Evolutionary conservation across 176 grass and related monocot species (phyloP), one percentile per base, ranked within the genome.

Genomic region (Thalia dealbata): DNA sequence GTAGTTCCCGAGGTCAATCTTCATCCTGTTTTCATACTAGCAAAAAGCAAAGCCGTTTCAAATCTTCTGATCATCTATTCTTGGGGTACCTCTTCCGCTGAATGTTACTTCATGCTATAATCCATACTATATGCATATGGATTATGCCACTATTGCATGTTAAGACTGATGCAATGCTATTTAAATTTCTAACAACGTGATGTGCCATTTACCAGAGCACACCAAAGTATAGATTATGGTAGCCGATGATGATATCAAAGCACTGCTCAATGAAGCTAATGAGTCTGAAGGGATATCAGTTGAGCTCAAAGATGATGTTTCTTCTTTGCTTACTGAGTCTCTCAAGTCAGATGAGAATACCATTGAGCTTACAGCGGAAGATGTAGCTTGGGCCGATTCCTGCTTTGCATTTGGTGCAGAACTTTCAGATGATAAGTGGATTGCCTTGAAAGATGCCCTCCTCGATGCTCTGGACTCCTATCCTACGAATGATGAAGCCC

Each of bases 341-440:
- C 86, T 87, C 12, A 42, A 66, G 81, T 82, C 81, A 63, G 75
- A 75, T 55, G 76, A 84, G 32, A 88, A 90, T 63, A 64, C 44
- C 38, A 61, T 70, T n/a, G 78, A 88, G 73, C 52, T 81, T 54
- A 80, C 89, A 70, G 82, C 75, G 0, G 84, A 90, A 61, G 93
- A 97, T 46, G 81, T 84, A 78, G 86, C 89, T 35, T 90, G 87
- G 87, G 89, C 82, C 11, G 82, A 92, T 87, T 92, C 93, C 14
- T 97, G 89, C 78, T 75, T 97, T 24, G 65, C 69, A 28, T 68
- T 81, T 59, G 69, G 84, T 51, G 75, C 82, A 76, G 85, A 90
- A 70, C 71, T 91, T 46, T 81, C 85, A 10, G 84, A 90, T 22
- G 73, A 82, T 80, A 71, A 82, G 58, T 90, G 89, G 93, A 81